Evolutionary conservation across 163 green algal species (phyloP), one percentile per base, ranked within the genome.

Genomic region (Scenedesmus sp.): DNA sequence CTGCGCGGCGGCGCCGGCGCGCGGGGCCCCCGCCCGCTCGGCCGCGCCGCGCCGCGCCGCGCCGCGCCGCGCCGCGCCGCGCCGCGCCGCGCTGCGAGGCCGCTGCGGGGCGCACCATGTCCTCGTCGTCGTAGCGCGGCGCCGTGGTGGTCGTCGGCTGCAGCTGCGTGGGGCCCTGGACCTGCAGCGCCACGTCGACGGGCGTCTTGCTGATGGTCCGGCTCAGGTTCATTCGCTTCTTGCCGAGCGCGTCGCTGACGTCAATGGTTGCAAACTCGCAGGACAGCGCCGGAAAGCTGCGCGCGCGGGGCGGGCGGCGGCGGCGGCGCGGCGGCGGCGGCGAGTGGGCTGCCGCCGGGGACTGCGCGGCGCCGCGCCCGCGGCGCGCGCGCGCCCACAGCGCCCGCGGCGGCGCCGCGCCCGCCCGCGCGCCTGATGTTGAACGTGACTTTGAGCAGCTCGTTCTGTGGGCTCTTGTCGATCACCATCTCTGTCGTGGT

Each of bases 241-340:
- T 94, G 14, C 95, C 95, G 1, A 98, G 78, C 0, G 93, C 84
- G 66, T 98, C 95, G 56, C 89, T 95, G 67, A 98, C 91, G 76
- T 98, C 95, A 22, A 98, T 74, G 2, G 95, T 96, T 10, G 93
- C 92, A 89, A 97, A 98, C 82, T 98, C 95, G 82, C 95, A 98
- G 0, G 93, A 96, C 17, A 98, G 83, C 3, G 86, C 83, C 2
- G 90, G 89, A 42, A 94, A 94, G 50, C 70, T 78, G 70, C 67
- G 42, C 13, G 47, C n/a, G n/a, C n/a, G n/a, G n/a, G n/a, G n/a
- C n/a, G n/a, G n/a, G n/a, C n/a, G n/a, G n/a, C n/a, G n/a, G n/a
- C n/a, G n/a, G n/a, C n/a, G n/a, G n/a, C n/a, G n/a, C n/a, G n/a
- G n/a, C n/a, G n/a, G n/a, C n/a, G n/a, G n/a, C n/a, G n/a, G n/a